These are phyloP conservation scores for Vaccinium darrowii DNA, from an alignment of 148 eudicot genomes.

Conservation along the genomic window DNA sequence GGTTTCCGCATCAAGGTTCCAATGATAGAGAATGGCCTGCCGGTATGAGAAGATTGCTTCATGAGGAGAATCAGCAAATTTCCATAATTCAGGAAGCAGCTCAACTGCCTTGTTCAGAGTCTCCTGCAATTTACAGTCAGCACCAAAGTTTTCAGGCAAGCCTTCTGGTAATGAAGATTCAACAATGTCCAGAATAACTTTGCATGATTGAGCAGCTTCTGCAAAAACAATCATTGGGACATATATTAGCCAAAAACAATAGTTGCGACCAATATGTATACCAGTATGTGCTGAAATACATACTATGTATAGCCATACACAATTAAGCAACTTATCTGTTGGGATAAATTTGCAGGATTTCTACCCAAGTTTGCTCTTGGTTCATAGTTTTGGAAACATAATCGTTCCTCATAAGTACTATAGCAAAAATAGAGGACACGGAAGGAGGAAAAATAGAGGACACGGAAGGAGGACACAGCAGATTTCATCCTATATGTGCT, in stretches of 20 bases:
- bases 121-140: slow-evolving; percentile 85
- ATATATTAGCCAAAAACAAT: slow-evolving; percentile 30
- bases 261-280: not conserved
- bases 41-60: slow-evolving; percentile 76
- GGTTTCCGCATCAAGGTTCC: slow-evolving; percentile 74
- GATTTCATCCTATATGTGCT: not conserved
- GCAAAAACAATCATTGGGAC: slow-evolving; percentile 38
- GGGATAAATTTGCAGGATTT: not conserved
- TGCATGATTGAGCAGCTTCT: slow-evolving; percentile 98
- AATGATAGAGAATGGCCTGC: slow-evolving; percentile 62
- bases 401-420: not conserved
- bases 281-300: not conserved
- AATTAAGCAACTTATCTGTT: not conserved
- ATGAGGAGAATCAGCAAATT: slow-evolving; percentile 58
- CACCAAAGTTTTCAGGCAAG: slow-evolving; percentile 71
- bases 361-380: not conserved
- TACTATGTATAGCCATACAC: not conserved
- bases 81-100: slow-evolving; percentile 88
- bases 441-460: not conserved
- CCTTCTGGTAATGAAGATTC: slow-evolving; percentile 90
- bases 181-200: slow-evolving; percentile 81
- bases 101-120: slow-evolving; percentile 67
- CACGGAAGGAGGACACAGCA: not conserved
- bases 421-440: not conserved
- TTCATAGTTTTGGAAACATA: not conserved